These are phyloP conservation scores for Tuber borchii DNA, from an alignment of 495 filamentous ascomycete genomes.

Conservation along the genomic window DNA sequence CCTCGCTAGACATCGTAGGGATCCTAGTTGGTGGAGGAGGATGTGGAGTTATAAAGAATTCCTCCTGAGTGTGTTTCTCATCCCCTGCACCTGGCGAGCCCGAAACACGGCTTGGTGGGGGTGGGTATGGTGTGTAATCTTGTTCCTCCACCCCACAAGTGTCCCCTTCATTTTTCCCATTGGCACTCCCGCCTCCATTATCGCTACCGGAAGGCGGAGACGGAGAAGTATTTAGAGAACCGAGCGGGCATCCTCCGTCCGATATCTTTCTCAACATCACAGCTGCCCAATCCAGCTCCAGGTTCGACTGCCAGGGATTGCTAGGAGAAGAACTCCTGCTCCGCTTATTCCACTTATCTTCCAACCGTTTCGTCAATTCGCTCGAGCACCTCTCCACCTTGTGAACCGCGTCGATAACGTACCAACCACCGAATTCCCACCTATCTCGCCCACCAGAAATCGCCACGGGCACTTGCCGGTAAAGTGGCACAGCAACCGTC, in stretches of 20 bases:
- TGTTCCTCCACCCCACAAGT: slow-evolving; percentile 12
- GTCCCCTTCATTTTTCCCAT: slow-evolving; percentile 7
- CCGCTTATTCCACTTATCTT: slow-evolving; percentile 31
- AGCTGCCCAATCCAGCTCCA: slow-evolving; percentile 30
- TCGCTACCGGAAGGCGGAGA: slow-evolving; percentile 22
- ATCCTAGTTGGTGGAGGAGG: slow-evolving; percentile 27
- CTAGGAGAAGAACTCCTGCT: slow-evolving; percentile 12
- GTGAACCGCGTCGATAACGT: slow-evolving; percentile 27
- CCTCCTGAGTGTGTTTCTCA: slow-evolving; percentile 10
- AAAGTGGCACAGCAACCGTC: slow-evolving; percentile 25
- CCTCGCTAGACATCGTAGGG: slow-evolving; percentile 16
- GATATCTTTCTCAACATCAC: slow-evolving; percentile 25
- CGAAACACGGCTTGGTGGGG: slow-evolving; percentile 27
- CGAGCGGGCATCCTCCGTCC: slow-evolving; percentile 25
- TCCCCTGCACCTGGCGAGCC: slow-evolving; percentile 14
- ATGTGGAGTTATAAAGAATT: slow-evolving; percentile 28
- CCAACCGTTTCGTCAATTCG: slow-evolving; percentile 21
- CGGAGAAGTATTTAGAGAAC: slow-evolving; percentile 7
- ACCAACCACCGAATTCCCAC: slow-evolving; percentile 31
- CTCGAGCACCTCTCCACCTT: slow-evolving; percentile 19
- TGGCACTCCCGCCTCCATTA: slow-evolving; percentile 19
- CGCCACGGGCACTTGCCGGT: slow-evolving; percentile 26
- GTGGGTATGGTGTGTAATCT: slow-evolving; percentile 20
- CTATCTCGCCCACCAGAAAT: slow-evolving; percentile 20
- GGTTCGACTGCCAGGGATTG: not conserved